Percentiles rank a stretch among this genome's conserved stretches.
Conservation (phyloP, 345 rosid genomes). For the Viola odorata region DNA sequence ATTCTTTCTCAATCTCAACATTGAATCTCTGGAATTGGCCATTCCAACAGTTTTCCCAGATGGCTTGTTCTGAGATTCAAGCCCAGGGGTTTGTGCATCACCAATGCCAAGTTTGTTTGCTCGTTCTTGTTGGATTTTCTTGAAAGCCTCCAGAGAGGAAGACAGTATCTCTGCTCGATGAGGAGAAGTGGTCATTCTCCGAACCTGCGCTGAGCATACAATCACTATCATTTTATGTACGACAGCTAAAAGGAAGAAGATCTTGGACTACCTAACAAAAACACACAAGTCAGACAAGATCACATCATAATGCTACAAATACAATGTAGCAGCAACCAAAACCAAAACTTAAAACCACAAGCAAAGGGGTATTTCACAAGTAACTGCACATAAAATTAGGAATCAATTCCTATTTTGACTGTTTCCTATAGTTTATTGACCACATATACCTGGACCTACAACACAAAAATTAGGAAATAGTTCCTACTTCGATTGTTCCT, state of each 20-base stretch:
- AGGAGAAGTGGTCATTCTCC: slow-evolving; percentile 70
- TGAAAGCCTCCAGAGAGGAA: slow-evolving; percentile 69
- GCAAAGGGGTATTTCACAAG: too few species aligned
- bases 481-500: not conserved
- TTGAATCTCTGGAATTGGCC: slow-evolving; percentile 20
- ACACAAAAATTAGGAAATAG: too few species aligned
- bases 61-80: slow-evolving; percentile 25
- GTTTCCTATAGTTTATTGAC: not conserved
- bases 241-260: slow-evolving; percentile 11
- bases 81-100: slow-evolving; percentile 20
- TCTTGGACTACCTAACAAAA: too few species aligned
- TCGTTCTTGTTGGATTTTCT: slow-evolving; percentile 65
- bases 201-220: slow-evolving; percentile 45
- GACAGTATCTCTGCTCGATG: slow-evolving; percentile 70
- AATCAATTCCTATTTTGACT: not conserved
- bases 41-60: slow-evolving; percentile 21
- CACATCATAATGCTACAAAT: too few species aligned
- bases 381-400: slow-evolving; percentile 1
- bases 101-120: slow-evolving; percentile 27
- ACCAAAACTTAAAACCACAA: too few species aligned
- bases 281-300: too few species aligned
- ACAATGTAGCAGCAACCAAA: too few species aligned
- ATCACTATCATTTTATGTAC: slow-evolving; percentile 19
- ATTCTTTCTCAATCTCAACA: slow-evolving; percentile 22
- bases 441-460: too few species aligned